Conservation (phyloP, 2,329 filamentous ascomycete genomes). For the Nectriaceae sp. region DNA sequence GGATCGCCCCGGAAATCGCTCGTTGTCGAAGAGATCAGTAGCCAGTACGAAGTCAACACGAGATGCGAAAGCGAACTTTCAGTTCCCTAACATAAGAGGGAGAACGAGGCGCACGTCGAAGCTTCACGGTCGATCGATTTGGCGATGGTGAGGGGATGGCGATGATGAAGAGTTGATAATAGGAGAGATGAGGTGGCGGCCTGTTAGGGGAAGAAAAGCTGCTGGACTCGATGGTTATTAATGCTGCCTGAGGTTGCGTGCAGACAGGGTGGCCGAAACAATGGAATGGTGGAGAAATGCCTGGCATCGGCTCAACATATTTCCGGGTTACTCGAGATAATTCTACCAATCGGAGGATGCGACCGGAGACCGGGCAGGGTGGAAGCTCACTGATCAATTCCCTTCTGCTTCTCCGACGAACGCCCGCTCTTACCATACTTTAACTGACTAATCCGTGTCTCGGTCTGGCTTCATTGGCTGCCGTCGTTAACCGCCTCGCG, state of each 20-base stretch:
- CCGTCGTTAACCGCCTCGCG: slow-evolving; percentile 30
- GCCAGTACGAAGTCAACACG: background rate
- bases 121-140: background rate
- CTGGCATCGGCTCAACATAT: too few species aligned
- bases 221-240: background rate
- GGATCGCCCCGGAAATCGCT: slow-evolving; percentile 7
- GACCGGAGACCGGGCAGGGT: background rate
- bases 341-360: too few species aligned
- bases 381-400: background rate
- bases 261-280: too few species aligned
- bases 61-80: background rate
- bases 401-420: background rate
- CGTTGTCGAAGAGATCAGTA: slow-evolving; percentile 3
- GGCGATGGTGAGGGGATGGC: slow-evolving; percentile 14
- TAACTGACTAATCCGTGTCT: slow-evolving; percentile 25
- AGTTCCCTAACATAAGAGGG: too few species aligned
- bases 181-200: background rate
- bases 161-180: slow-evolving; percentile 20
- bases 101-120: too few species aligned
- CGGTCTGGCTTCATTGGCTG: slow-evolving; percentile 27
- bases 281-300: too few species aligned
- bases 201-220: slow-evolving; percentile 17
- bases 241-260: background rate
- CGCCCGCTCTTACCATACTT: background rate
- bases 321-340: too few species aligned